Evolutionary conservation across 2,329 filamentous ascomycete genomes (phyloP).

Genomic region (Alternaria arborescens): DNA sequence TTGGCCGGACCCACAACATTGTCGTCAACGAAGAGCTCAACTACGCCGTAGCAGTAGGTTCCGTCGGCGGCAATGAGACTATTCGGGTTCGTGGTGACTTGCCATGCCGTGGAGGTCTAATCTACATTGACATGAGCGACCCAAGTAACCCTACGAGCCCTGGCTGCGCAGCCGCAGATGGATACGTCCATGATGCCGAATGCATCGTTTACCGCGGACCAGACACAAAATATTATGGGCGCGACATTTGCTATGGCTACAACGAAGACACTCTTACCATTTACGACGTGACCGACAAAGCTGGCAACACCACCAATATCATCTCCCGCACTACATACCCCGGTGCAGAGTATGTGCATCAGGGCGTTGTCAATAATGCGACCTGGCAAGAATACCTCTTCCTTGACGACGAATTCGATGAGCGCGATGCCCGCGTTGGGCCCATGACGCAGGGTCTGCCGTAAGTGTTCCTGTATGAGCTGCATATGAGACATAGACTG

Average conservation of each 20-base stretch:
- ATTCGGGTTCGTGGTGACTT: conserved; percentile 35
- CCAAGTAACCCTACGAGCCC: conserved; percentile 60
- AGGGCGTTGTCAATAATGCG: conserved; percentile 53
- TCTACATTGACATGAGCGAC: conserved; percentile 65
- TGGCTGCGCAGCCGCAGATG: conserved; percentile 62
- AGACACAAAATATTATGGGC: conserved; percentile 56
- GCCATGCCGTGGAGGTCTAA: conserved; percentile 61
- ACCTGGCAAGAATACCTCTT: conserved; percentile 40
- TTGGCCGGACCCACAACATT: conserved; percentile 46
- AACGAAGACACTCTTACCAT: conserved; percentile 62
- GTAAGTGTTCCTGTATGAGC: too few species aligned
- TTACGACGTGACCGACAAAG: conserved; percentile 60
- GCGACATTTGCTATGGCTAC: conserved; percentile 64
- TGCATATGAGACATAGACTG: too few species aligned
- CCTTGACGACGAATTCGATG: conserved; percentile 45
- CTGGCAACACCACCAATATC: conserved; percentile 46
- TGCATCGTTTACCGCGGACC: conserved; percentile 64
- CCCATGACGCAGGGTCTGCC: conserved; percentile 41
- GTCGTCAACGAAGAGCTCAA: conserved; percentile 43
- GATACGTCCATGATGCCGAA: conserved; percentile 68
- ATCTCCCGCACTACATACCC: conserved; percentile 60
- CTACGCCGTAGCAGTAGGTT: conserved; percentile 41
- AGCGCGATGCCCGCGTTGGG: conserved; percentile 38
- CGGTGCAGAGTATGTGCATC: conserved; percentile 64
- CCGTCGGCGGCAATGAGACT: conserved; percentile 35